These are phyloP conservation scores for Pholiota microspora DNA, from an alignment of 768 basidiomycete species.

Conservation along the genomic window DNA sequence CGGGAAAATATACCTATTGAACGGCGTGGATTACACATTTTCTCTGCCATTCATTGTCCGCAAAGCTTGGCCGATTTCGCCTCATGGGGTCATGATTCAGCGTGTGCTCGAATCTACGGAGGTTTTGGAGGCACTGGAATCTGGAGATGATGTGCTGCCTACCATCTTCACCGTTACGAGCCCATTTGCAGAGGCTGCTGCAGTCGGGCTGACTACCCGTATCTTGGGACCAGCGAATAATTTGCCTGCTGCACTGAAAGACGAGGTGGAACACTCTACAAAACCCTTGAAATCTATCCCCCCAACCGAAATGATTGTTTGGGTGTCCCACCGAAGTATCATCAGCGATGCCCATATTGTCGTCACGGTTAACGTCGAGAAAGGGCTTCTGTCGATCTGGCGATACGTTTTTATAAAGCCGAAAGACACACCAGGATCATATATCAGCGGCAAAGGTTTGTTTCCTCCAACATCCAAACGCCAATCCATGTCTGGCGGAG, in stretches of 20 bases:
- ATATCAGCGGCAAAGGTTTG: slow-evolving; percentile 19
- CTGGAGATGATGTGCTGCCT: slow-evolving; percentile 69
- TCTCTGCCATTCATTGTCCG: slow-evolving; percentile 79
- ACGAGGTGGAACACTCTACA: slow-evolving; percentile 52
- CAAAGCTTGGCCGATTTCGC: slow-evolving; percentile 74
- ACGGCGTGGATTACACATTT: slow-evolving; percentile 75
- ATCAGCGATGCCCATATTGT: slow-evolving; percentile 48
- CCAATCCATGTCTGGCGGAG: slow-evolving; percentile 34
- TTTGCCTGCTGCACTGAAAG: slow-evolving; percentile 38
- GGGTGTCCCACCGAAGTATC: slow-evolving; percentile 50
- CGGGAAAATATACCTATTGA: slow-evolving; percentile 66
- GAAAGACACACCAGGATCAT: slow-evolving; percentile 48
- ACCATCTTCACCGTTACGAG: slow-evolving; percentile 79
- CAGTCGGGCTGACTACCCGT: slow-evolving; percentile 65
- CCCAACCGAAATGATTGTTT: slow-evolving; percentile 64
- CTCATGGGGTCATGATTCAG: slow-evolving; percentile 80
- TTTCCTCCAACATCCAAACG: slow-evolving; percentile 31
- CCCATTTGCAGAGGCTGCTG: slow-evolving; percentile 71
- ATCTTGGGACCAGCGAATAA: slow-evolving; percentile 48
- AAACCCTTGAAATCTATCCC: slow-evolving; percentile 55
- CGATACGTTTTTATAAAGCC: slow-evolving; percentile 67
- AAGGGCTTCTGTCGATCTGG: slow-evolving; percentile 62
- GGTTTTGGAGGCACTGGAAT: slow-evolving; percentile 59
- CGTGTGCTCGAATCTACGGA: slow-evolving; percentile 68
- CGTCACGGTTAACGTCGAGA: slow-evolving; percentile 58